Conservation (phyloP, 2,329 filamentous ascomycete species). For the Coniochaeta sp. region DNA sequence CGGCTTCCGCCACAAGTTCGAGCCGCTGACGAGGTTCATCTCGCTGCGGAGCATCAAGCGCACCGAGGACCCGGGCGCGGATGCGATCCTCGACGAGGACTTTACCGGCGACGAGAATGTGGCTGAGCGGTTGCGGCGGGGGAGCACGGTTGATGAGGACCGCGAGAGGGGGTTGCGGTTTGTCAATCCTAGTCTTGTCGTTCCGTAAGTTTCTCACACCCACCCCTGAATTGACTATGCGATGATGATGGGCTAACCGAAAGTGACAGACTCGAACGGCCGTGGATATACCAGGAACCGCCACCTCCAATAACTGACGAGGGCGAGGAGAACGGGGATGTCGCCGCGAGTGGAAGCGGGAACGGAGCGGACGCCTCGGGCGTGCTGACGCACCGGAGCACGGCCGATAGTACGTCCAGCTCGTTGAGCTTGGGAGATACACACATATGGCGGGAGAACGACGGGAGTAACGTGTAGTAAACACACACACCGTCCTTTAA, state of each 20-base stretch:
- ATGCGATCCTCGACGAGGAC: slow-evolving; percentile 34
- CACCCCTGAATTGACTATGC: slow-evolving; percentile 2
- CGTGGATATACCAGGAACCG: slow-evolving; percentile 60
- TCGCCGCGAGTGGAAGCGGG: slow-evolving; percentile 1
- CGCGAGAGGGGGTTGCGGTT: slow-evolving; percentile 64
- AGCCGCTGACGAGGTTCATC: slow-evolving; percentile 87
- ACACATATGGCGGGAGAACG: slow-evolving; percentile 37
- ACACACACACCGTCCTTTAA: too few relatives aligned
- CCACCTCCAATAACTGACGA: slow-evolving; percentile 32
- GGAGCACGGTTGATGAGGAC: slow-evolving; percentile 65
- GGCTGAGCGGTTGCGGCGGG: slow-evolving; percentile 37
- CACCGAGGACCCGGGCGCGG: slow-evolving; percentile 36
- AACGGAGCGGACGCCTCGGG: slow-evolving; percentile 12
- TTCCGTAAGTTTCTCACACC: slow-evolving; percentile 47
- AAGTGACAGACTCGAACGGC: slow-evolving; percentile 50
- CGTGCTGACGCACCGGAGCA: slow-evolving; percentile 3
- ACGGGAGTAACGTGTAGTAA: not conserved
- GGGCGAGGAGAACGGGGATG: slow-evolving; percentile 8
- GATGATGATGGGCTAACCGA: not conserved
- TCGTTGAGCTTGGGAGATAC: slow-evolving; percentile 42
- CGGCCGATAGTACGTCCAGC: slow-evolving; percentile 31
- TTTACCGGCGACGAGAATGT: slow-evolving; percentile 26
- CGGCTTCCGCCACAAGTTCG: slow-evolving; percentile 73
- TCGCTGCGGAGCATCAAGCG: slow-evolving; percentile 77
- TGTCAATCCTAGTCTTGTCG: slow-evolving; percentile 67